These are phyloP conservation scores for Fraxinus velutina DNA, from an alignment of 305 asterid genomes.

Conservation along the genomic window DNA sequence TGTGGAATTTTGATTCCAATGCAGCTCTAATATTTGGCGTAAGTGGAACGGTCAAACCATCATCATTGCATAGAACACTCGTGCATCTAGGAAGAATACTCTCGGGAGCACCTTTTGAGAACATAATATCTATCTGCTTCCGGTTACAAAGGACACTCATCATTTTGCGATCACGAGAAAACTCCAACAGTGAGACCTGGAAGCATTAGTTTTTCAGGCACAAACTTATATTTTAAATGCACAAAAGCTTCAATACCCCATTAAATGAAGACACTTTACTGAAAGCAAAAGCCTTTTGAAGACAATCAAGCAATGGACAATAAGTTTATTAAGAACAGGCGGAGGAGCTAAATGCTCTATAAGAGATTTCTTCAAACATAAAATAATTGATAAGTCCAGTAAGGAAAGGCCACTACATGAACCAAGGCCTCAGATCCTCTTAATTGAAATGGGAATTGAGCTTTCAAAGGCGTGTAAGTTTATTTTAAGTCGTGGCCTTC, in stretches of 20 bases:
- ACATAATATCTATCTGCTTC: slow-evolving; percentile 90
- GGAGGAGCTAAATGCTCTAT: not conserved
- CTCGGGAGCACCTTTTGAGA: slow-evolving; percentile 99
- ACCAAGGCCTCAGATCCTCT: not conserved
- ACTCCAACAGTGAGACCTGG: slow-evolving; percentile 87
- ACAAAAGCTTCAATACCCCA: slow-evolving; percentile 15
- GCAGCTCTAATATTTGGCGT: slow-evolving; percentile 75
- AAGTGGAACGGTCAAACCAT: slow-evolving; percentile 75
- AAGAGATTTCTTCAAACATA: not conserved
- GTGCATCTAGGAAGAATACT: slow-evolving; percentile 90
- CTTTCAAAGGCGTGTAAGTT: not conserved
- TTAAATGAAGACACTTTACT: not conserved
- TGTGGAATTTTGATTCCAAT: slow-evolving; percentile 72
- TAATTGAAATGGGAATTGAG: not conserved
- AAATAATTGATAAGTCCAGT: not conserved
- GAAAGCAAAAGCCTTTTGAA: not conserved
- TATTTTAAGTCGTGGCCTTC: not conserved
- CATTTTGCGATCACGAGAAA: slow-evolving; percentile 99
- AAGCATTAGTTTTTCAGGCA: slow-evolving; percentile 25
- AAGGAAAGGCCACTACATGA: not conserved
- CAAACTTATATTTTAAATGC: not conserved
- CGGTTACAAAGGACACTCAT: slow-evolving; percentile 98
- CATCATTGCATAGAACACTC: slow-evolving; percentile 80
- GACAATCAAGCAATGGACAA: not conserved
- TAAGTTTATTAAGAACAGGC: not conserved